Percentiles rank a stretch among this genome's conserved stretches.
These are phyloP conservation scores for Mortierella antarctica DNA, from an alignment of 192 early-diverging fungal species.

Conservation along the genomic window DNA sequence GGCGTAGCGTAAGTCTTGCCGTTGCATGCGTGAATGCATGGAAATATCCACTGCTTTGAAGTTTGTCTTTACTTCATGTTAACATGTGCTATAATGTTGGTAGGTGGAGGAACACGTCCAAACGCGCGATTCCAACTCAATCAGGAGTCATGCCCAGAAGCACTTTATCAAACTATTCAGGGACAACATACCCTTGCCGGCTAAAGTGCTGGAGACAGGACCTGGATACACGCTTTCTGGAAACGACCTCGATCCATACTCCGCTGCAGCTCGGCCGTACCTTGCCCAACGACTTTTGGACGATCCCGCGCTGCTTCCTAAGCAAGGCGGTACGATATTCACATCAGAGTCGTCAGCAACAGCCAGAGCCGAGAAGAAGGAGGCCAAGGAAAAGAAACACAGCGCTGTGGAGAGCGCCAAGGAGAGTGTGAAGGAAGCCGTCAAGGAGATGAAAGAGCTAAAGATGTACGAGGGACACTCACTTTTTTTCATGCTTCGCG, in stretches of 20 bases:
- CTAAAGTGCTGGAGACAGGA: slow-evolving; percentile 78
- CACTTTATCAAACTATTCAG: slow-evolving; percentile 92
- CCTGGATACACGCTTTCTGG: slow-evolving; percentile 87
- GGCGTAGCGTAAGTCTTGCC: slow-evolving; percentile 70
- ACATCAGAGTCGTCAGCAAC: slow-evolving; percentile 19
- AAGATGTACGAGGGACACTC: slow-evolving; percentile 18
- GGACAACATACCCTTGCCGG: slow-evolving; percentile 84
- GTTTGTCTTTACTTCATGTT: background rate
- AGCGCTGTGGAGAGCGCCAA: slow-evolving; percentile 4
- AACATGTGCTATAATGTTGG: background rate
- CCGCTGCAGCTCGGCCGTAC: slow-evolving; percentile 86
- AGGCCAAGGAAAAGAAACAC: slow-evolving; percentile 36
- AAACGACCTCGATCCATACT: slow-evolving; percentile 89
- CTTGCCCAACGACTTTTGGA: slow-evolving; percentile 54
- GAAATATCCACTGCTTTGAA: background rate
- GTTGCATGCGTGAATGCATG: background rate
- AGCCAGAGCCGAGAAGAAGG: slow-evolving; percentile 36
- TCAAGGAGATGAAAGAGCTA: slow-evolving; percentile 38
- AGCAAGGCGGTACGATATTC: slow-evolving; percentile 37
- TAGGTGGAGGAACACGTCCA: slow-evolving; percentile 77
- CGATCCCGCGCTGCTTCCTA: slow-evolving; percentile 26
- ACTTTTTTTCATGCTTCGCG: background rate
- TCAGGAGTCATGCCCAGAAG: slow-evolving; percentile 92
- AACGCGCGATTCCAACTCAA: slow-evolving; percentile 85
- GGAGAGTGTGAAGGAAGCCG: slow-evolving; percentile 19